Percentiles rank a stretch among this genome's conserved stretches.
These are phyloP conservation scores for Eutrema heterophyllum DNA, from an alignment of 345 rosid genomes.

Conservation along the genomic window DNA sequence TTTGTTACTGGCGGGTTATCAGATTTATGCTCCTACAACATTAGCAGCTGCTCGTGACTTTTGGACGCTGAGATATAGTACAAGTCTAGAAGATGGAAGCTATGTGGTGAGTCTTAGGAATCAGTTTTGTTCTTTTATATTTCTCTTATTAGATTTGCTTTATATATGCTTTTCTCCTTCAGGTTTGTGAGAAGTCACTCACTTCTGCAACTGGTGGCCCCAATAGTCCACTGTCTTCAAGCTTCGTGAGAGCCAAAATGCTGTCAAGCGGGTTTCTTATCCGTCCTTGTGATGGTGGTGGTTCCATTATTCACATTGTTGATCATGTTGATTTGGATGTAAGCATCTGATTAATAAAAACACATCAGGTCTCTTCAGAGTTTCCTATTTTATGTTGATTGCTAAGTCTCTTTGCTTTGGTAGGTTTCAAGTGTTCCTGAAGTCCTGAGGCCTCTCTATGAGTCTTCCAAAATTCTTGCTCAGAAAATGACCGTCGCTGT, in stretches of 20 bases:
- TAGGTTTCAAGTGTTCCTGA: slow-evolving; percentile 97
- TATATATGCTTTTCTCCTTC: slow-evolving; percentile 3
- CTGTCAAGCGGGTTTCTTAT: slow-evolving; percentile 88
- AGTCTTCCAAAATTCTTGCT: slow-evolving; percentile 90
- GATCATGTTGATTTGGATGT: slow-evolving; percentile 96
- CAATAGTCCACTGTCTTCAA: slow-evolving; percentile 62
- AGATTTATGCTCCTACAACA: slow-evolving; percentile 94
- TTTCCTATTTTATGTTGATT: not conserved
- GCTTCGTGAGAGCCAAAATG: slow-evolving; percentile 84
- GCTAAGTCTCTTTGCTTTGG: not conserved
- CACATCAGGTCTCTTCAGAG: not conserved
- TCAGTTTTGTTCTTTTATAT: not conserved
- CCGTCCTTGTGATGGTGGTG: slow-evolving; percentile 96
- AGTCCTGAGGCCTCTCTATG: slow-evolving; percentile 91
- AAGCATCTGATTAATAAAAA: slow-evolving; percentile 26
- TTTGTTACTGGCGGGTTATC: not conserved
- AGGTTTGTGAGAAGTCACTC: slow-evolving; percentile 95
- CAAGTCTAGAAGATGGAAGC: slow-evolving; percentile 89
- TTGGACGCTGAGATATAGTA: slow-evolving; percentile 87
- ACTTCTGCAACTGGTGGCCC: slow-evolving; percentile 77
- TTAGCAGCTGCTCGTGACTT: slow-evolving; percentile 94
- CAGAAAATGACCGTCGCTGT: slow-evolving; percentile 94
- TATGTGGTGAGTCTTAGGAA: slow-evolving; percentile 51
- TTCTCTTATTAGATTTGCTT: not conserved
- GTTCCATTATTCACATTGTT: slow-evolving; percentile 88